Evolutionary conservation across 805 yeast species (phyloP), one percentile per base, ranked within the genome.

Genomic region (Zygoascus ofunaensis): DNA sequence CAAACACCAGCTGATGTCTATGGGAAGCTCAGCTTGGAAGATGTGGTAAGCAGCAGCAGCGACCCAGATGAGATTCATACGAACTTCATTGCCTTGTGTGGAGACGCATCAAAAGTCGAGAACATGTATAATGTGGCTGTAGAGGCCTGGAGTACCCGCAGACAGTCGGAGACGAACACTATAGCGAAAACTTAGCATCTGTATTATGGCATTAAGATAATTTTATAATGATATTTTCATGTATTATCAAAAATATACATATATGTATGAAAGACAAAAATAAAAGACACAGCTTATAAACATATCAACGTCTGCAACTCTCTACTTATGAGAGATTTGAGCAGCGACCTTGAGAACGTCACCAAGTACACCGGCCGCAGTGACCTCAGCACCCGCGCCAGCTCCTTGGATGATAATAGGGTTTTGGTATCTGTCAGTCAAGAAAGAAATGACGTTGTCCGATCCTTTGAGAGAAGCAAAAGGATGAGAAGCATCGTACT

Each of bases 331-430:
- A 8, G 18, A 10, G 21, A 86, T 65, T 71, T 95, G 80, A 69
- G 89, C 87, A 37, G 94, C 95, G 55, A 87, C 80, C 72, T 87
- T 92, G 61, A 92, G 75, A 32, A 85, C 80, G 63, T 92, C 99
- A 43, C 94, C 95, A 54, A 92, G 74, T 37, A 92, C 97, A 66
- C 98, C 99, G 56, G 82, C 80, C 48, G 85, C 84, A 26, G 84
- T 79, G 38, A 80, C 85, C 15, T 69, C 83, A 38, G 80, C 80
- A 59, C 94, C 92, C 56, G 95, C 77, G 56, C 72, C 99, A 26
- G 99, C 98, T 68, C 99, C 99, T 73, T 92, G 98, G 57, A 92
- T 76, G 50, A 92, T 82, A 62, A 92, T 73, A 43, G 98, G 98
- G 66, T 86, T 87, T 34, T 82, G 76, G 67, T 92, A 92, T 70